Conservation (phyloP, 2,329 filamentous ascomycete species). For the Botrytis squamosa region DNA sequence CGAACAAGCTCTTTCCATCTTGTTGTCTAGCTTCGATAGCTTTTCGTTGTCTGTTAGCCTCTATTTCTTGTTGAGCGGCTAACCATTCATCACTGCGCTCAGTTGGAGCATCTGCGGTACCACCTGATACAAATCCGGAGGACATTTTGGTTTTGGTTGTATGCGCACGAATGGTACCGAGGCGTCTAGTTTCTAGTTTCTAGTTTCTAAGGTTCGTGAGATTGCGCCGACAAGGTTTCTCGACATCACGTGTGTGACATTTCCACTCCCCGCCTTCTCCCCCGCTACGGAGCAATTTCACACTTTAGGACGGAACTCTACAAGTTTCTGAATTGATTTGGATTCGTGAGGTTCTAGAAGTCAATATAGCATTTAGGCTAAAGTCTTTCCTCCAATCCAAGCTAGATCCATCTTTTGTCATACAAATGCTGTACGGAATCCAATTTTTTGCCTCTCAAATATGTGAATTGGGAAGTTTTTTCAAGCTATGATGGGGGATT, state of each 20-base stretch:
- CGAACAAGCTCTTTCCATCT: constrained; percentile 63
- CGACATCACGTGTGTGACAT: not conserved
- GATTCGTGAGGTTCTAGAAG: not conserved
- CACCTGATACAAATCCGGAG: constrained; percentile 52
- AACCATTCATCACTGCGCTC: constrained; percentile 42
- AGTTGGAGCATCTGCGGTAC: constrained; percentile 46
- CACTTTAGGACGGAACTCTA: not conserved
- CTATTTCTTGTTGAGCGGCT: constrained; percentile 42
- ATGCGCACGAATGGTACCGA: constrained; percentile 12
- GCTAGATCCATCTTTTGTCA: not conserved
- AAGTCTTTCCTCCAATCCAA: not conserved
- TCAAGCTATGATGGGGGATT: not conserved
- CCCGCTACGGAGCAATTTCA: not conserved
- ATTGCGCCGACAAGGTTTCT: not conserved
- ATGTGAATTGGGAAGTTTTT: not conserved
- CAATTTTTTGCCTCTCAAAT: not conserved
- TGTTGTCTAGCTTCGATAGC: constrained; percentile 43
- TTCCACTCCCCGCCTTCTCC: not conserved
- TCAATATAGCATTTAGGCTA: not conserved
- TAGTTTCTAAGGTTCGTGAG: not conserved
- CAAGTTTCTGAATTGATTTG: not conserved
- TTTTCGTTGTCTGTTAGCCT: constrained; percentile 36
- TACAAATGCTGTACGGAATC: not conserved
- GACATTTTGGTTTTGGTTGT: constrained; percentile 41
- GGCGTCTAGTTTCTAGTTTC: not conserved